These are phyloP conservation scores for Linaria vulgaris DNA, from an alignment of 257 asterid species.

Conservation along the genomic window DNA sequence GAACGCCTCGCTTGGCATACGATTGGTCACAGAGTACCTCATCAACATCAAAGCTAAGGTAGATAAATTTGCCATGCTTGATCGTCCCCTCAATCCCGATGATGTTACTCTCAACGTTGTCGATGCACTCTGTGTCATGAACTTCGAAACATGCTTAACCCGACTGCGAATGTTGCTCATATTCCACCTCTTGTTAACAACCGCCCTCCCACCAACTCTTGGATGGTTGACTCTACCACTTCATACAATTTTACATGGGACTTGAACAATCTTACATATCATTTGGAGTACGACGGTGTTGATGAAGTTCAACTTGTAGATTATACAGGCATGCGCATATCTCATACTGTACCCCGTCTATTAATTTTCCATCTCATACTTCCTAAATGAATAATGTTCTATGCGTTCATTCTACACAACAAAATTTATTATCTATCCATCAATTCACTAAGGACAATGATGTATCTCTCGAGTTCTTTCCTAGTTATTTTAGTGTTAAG, in stretches of 20 bases:
- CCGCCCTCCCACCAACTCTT: no score
- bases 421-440: background rate
- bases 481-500: background rate
- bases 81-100: no score
- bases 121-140: no score
- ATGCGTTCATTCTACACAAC: background rate
- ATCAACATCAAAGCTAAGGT: no score
- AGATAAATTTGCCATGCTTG: no score
- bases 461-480: background rate
- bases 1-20: no score
- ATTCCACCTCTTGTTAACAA: no score
- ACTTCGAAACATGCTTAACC: no score
- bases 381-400: background rate
- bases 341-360: background rate
- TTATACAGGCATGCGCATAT: background rate
- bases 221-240: background rate
- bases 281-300: background rate
- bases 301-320: background rate
- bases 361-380: background rate
- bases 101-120: no score
- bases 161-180: no score
- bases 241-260: background rate
- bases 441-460: slow-evolving; percentile 1
- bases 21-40: no score
- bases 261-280: background rate